Evolutionary conservation across 1,284 basidiomycete species (phyloP).

Genomic region (Gymnopus androsaceus): DNA sequence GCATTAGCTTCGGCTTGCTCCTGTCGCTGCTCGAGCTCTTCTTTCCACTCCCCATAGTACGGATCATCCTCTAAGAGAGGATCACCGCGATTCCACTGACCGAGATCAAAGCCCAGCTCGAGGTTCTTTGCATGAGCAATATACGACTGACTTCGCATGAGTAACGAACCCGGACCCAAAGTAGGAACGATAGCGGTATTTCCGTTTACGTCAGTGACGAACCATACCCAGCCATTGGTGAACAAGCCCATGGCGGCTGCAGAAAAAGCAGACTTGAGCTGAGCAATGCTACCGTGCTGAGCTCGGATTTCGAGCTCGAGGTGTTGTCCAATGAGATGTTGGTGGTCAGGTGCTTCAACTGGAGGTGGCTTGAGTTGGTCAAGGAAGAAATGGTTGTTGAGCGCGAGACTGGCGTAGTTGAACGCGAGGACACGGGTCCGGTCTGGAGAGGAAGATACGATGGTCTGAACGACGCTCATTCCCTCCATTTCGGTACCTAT

Average conservation of each 20-base stretch:
- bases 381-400: conserved; percentile 97
- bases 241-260: conserved; percentile 79
- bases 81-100: conserved; percentile 7
- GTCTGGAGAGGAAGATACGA: conserved; percentile 69
- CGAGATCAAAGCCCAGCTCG: conserved; percentile 1
- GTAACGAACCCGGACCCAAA: conserved; percentile 87
- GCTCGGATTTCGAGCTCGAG: conserved; percentile 46
- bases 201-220: conserved; percentile 70
- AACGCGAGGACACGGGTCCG: conserved; percentile 74
- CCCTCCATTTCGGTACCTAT: conserved; percentile 63
- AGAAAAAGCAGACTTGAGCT: conserved; percentile 78
- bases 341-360: conserved; percentile 26
- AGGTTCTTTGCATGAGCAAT: conserved; percentile 35
- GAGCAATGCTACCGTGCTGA: conserved; percentile 65
- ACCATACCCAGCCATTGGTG: conserved; percentile 87
- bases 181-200: conserved; percentile 79
- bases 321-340: conserved; percentile 35
- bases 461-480: conserved; percentile 70
- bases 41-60: conserved; percentile 13
- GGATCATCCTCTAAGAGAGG: conserved; percentile 7
- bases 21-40: background rate
- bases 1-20: conserved; percentile 2
- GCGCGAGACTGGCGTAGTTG: conserved; percentile 89
- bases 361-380: conserved; percentile 70
- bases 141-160: conserved; percentile 65